Base-by-base conservation (phyloP, 331 rosid genomes). In the Malus hybrid region DNA sequence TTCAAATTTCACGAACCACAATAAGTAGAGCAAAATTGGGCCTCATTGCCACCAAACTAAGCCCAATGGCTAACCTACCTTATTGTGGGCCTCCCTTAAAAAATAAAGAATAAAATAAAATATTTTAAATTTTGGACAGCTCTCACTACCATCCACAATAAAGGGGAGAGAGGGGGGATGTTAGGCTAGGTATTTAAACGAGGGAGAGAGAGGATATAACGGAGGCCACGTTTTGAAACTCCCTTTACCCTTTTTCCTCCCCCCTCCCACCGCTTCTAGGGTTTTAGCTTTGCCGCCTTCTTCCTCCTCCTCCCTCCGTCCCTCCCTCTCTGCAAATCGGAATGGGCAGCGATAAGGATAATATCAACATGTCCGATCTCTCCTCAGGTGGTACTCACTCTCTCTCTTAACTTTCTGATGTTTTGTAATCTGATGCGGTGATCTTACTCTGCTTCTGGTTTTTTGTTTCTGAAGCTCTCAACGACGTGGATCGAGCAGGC, bases 341-440 rank as follows among this genome's bases (percentile, higher is more conserved):
- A 79, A 89, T 87, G 93, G 85, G 87, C 85, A 81, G 69, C 88
- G 88, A 83, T 55, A 85, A 85, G 64, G 86, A 75, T 4, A 61
- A 22, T 77, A 81, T 89, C 76, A 83, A 14, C 83, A 79, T 87
- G 73, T 69, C 93, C 66, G 91, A 89, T 83, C 89, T 89, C 82
- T 64, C 76, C 29, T 66, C 93, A 30, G 93, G 93, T 88, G 46
- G 19, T 18, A 1, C 71, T 20, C 71, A 10, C 20, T 3, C 29
- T 10, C 9, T 6, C 5, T n/a, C 6, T 14, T 50, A 22, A 0
- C 48, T 7, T n/a, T 19, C 1, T 22, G 66, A 19, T 19, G 19
- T 28, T 42, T 62, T 42, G 66, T 48, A 16, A 11, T 70, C 30
- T 12, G 26, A 1, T 72, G 14, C 20, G 33, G 58, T 72, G 61